A percentile compares a stretch with the other conserved stretches of the same genome.
Evolutionary conservation across 2,329 filamentous ascomycete species (phyloP).

Genomic region (Xylariaceae sp.): DNA sequence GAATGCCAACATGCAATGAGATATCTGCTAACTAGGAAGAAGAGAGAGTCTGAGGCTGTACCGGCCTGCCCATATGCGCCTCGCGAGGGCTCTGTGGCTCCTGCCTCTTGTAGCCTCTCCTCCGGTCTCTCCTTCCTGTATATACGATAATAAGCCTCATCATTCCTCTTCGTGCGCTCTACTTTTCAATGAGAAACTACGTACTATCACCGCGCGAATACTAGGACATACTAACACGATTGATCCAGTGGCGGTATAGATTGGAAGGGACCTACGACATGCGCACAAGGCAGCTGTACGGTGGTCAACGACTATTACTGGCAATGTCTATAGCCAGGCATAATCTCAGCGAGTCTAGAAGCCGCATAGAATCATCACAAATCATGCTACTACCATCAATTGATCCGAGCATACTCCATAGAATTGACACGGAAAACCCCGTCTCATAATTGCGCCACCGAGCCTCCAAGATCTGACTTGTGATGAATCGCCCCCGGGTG

Average conservation of each 20-base stretch:
- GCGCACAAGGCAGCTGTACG: constrained; percentile 21
- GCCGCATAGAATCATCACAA: too few species aligned
- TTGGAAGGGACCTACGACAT: constrained; percentile 19
- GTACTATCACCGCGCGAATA: too few species aligned
- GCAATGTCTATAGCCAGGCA: constrained; percentile 11
- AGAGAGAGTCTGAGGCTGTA: too few species aligned
- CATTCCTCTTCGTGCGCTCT: too few species aligned
- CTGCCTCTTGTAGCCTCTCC: too few species aligned
- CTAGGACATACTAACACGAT: background rate
- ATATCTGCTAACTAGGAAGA: too few species aligned
- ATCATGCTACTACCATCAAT: background rate
- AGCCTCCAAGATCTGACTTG: background rate
- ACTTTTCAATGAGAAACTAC: too few species aligned
- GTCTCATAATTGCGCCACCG: background rate
- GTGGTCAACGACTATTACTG: constrained; percentile 20
- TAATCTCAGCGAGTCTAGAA: background rate
- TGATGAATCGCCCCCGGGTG: background rate
- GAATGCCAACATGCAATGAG: too few species aligned
- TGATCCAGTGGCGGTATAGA: constrained; percentile 5
- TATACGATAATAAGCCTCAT: background rate
- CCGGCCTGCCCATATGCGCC: too few species aligned
- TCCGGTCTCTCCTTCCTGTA: too few species aligned
- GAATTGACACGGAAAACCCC: background rate
- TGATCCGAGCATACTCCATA: background rate
- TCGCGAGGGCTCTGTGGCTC: too few species aligned